Evolutionary conservation across 768 basidiomycete genomes (phyloP).

Genomic region (Sarcomyxa edulis): DNA sequence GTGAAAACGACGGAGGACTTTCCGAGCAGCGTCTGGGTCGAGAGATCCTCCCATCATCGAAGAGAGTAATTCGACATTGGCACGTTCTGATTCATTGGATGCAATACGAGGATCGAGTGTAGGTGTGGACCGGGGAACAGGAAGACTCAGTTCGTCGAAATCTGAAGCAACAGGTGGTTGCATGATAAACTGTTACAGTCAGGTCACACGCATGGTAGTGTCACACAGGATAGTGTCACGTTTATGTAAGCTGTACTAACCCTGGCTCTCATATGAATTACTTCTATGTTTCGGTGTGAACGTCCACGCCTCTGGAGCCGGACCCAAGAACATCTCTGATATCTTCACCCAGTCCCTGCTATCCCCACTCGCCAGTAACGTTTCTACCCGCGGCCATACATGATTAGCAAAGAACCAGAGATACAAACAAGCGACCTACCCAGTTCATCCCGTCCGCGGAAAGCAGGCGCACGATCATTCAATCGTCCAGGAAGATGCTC

Average conservation of each 20-base stretch:
- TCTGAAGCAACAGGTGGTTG: too few species aligned
- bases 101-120: too few species aligned
- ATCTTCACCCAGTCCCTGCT: constrained; percentile 90
- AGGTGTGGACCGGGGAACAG: too few species aligned
- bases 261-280: constrained; percentile 63
- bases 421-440: constrained; percentile 44
- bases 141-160: too few species aligned
- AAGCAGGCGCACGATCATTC: constrained; percentile 89
- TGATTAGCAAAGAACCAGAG: neutral
- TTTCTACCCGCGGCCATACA: constrained; percentile 46
- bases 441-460: constrained; percentile 81
- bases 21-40: constrained; percentile 42
- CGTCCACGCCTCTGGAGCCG: constrained; percentile 73
- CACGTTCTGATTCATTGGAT: constrained; percentile 23
- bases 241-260: constrained; percentile 16
- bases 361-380: constrained; percentile 72
- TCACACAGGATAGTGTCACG: too few species aligned
- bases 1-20: constrained; percentile 55
- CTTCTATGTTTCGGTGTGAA: constrained; percentile 96
- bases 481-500: constrained; percentile 76
- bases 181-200: too few species aligned
- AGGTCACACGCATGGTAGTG: too few species aligned
- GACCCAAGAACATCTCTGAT: constrained; percentile 92
- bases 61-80: constrained; percentile 26
- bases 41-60: constrained; percentile 28